Evolutionary conservation across 441 rosid species (phyloP).

Genomic region (Arabidopsis hybrid): DNA sequence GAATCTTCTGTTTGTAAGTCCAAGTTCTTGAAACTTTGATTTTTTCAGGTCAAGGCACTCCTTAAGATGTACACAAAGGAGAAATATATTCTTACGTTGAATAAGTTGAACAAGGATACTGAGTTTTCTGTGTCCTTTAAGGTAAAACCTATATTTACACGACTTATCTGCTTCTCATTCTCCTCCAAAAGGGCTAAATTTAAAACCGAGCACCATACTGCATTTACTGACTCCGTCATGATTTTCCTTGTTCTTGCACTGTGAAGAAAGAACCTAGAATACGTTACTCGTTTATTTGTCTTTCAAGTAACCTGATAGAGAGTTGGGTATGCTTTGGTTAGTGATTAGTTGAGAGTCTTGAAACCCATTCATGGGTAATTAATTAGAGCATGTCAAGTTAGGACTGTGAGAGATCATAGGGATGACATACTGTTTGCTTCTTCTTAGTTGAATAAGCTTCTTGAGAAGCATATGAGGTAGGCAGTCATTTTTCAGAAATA

Average conservation of each 20-base stretch:
- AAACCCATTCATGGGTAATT: conserved; percentile 13
- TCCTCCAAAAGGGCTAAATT: conserved; percentile 5
- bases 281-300: background rate
- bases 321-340: conserved; percentile 13
- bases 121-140: conserved; percentile 77
- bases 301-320: conserved; percentile 13
- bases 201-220: conserved; percentile 4
- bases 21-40: conserved; percentile 3
- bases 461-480: background rate
- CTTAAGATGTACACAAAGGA: conserved; percentile 66
- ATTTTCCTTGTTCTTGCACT: conserved; percentile 16
- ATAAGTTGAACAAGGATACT: conserved; percentile 52
- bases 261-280: background rate
- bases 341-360: background rate
- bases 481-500: background rate
- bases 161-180: conserved; percentile 6
- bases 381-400: background rate
- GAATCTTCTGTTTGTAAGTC: conserved; percentile 18
- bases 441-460: background rate
- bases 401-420: conserved; percentile 2
- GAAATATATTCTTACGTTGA: conserved; percentile 70
- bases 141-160: conserved; percentile 49
- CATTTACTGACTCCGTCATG: background rate
- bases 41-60: conserved; percentile 63
- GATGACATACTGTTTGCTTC: conserved; percentile 11